Base-by-base conservation (phyloP, 2,329 filamentous ascomycete species). In the Grosmannia serpens region DNA sequence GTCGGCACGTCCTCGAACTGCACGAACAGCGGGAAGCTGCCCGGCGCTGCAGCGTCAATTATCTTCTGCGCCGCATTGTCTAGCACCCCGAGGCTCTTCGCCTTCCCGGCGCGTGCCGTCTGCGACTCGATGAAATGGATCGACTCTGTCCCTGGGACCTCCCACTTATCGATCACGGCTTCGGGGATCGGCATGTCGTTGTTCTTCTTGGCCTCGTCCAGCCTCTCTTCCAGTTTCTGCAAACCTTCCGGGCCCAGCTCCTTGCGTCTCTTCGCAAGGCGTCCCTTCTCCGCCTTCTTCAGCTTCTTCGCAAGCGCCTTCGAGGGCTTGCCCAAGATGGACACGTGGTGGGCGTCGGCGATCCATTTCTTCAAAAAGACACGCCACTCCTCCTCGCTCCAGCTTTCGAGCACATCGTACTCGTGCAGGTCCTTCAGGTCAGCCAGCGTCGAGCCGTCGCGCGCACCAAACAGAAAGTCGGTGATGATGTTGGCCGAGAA, bases 1-100 rank as follows among this genome's bases (percentile, higher is more conserved):
- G 89, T 95, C 2, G 87, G 86, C 17, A 97, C 91, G 67, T 96
- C 86, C 72, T 99, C 94, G 64, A 95, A 99, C 71, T 99, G 92
- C n/a, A 99, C 79, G 71, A 96, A 99, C 2, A 97, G 75, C n/a
- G 85, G 69, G 8, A 75, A 76, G 22, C 74, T 64, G 44, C 51
- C 60, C 0, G 60, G 31, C 4, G 80, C 77, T 47, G 89, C 83
- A 17, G 78, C 75, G 68, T 97, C 89, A 54, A 99, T 83, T 54
- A 86, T 72, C 61, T 83, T 78, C 70, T 99, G 94, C 5, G 89
- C 82, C 4, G 79, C 70, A 64, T 89, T 92, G 33, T 84, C 73
- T 0, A 80, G 77, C 27, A 78, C 73, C 0, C 91, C 91, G 54
- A 91, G 74, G 62, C 83, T 79, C 65, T 85, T 81, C 17, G 91